Evolutionary conservation across 2,329 filamentous ascomycete genomes (phyloP), one percentile per base, ranked within the genome.

Genomic region (Clonostachys rosea): DNA sequence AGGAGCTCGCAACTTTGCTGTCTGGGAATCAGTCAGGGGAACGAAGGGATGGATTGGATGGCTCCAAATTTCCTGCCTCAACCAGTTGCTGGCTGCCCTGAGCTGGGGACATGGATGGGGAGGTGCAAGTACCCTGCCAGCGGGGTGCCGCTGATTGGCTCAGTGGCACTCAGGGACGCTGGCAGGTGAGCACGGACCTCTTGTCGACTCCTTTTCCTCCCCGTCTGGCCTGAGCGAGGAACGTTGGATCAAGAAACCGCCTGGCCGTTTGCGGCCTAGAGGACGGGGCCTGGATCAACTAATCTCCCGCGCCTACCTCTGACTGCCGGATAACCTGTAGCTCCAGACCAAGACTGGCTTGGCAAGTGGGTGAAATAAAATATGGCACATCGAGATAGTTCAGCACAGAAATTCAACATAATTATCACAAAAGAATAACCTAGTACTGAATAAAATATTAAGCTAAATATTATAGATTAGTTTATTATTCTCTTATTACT

Each of bases 1-100:
- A 46, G 37, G 46, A 47, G 46, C 46, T 47, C 36, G 42, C 42
- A 43, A 18, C 34, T 43, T 43, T 43, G 42, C 42, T 43, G 20
- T 39, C 17, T 18, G 17, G 36, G 17, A 45, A 40, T 55, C 53
- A 59, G 63, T 65, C 62, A 65, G 63, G 63, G 63, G 63, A 60
- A 60, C 34, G 40, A 51, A 47, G 58, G 60, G 59, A 58, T 60
- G 43, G 36, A 42, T 46, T 34, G 47, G 47, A 45, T 36, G 42
- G 35, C 47, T 37, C 42, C 53, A 55, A 59, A 56, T 54, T 66
- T 60, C 63, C 60, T 61, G 55, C 53, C 56, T 50, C 53, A 50
- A 48, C 50, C 47, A 44, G 49, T 47, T 42, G 44, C 42, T 35
- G 47, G 45, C 52, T 48, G 57, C 48, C 54, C 54, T 44, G 41